Evolutionary conservation across 345 rosid species (phyloP), one percentile per base, ranked within the genome.

Genomic region (Dipteronia sinensis): DNA sequence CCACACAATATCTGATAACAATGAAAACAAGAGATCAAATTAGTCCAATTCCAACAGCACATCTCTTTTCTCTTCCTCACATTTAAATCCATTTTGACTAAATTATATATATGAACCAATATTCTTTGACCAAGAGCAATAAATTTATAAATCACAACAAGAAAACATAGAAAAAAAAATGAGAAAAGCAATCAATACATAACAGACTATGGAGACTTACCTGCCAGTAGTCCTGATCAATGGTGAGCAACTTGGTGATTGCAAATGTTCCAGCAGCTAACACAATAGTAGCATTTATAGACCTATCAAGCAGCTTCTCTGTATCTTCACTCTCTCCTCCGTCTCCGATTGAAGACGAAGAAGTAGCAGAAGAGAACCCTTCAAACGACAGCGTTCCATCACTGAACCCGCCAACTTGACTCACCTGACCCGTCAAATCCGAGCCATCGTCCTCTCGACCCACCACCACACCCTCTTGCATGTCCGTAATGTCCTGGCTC

Each of bases 191-290:
- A 11, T 19, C 19, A 29, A 65, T n/a, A 19, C 17, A 49, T 49
- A 49, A 49, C 3, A 5, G 65, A 56, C 59, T 23, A 10, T 5
- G 58, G 29, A 25, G 31, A 77, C 90, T 82, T 84, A 89, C 99
- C 10, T 94, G 99, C 99, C 99, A 96, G 76, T 89, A 94, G 84
- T 94, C 90, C 34, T 84, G 92, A 81, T 96, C 95, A 59, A 96
- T 92, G 34, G 98, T 94, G 72, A 96, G 92, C 90, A 96, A 81
- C 86, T 89, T 96, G 82, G 95, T 86, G 38, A 94, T 78, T 76
- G 94, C 98, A 79, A 65, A 94, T 86, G 91, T 79, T 83, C 98
- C 94, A 64, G 94, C 94, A 75, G 91, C 94, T 67, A 96, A 79
- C 82, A 91, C 99, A 58, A 96, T 86, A 64, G 86, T 79, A 20